Percentiles rank a stretch among this genome's conserved stretches.
Conservation (phyloP, 23 red algal genomes). For the Agarophyton chilense region DNA sequence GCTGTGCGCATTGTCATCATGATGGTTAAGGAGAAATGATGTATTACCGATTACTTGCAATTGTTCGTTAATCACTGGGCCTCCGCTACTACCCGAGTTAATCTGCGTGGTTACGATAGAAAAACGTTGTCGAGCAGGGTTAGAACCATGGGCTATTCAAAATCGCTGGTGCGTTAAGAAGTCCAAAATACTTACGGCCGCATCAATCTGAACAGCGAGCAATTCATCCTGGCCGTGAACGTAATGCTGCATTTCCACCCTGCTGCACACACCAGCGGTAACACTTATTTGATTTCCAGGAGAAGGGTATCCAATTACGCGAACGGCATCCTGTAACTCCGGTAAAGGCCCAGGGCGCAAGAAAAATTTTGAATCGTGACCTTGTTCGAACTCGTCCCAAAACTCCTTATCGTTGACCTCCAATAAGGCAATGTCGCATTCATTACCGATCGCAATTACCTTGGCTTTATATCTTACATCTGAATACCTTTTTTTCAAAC, state of each 20-base stretch:
- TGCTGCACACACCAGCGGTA: conserved; percentile 85
- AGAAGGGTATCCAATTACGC: conserved; percentile 86
- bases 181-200: conserved; percentile 59
- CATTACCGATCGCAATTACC: conserved; percentile 87
- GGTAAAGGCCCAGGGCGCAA: conserved; percentile 80
- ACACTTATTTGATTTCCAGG: conserved; percentile 89
- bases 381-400: conserved; percentile 67
- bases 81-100: conserved; percentile 93
- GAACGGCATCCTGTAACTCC: conserved; percentile 74
- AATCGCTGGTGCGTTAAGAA: background rate
- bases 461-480: conserved; percentile 74
- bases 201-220: conserved; percentile 93
- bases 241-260: conserved; percentile 90
- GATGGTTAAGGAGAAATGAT: background rate
- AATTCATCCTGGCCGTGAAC: conserved; percentile 84
- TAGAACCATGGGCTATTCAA: background rate
- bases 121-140: background rate
- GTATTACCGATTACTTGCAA: conserved; percentile 76
- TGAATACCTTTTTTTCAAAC: conserved; percentile 85
- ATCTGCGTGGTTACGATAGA: conserved; percentile 23
- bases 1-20: background rate
- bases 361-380: background rate
- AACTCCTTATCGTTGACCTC: conserved; percentile 85
- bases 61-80: conserved; percentile 88
- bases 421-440: conserved; percentile 96